Percentiles rank a stretch among this genome's conserved stretches.
Evolutionary conservation across 2,329 filamentous ascomycete genomes (phyloP).

Genomic region (Beauveria pseudobassiana): DNA sequence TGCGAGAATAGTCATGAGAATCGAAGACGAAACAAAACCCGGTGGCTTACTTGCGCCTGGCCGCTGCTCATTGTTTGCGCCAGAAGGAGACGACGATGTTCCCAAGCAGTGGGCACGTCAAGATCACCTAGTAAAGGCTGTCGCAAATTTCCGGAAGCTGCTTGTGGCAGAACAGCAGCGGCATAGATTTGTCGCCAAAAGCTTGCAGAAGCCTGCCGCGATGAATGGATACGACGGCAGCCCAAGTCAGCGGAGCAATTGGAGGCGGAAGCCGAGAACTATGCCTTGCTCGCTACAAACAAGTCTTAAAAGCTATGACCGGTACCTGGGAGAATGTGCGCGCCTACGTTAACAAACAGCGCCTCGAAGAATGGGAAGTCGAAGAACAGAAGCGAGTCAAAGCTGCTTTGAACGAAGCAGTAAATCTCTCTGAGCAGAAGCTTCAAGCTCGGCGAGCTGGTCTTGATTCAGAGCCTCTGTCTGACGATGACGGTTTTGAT

Average conservation of each 20-base stretch:
- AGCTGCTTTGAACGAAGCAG: conserved; percentile 65
- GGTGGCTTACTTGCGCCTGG: conserved; percentile 68
- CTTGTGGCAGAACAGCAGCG: conserved; percentile 71
- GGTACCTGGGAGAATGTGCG: conserved; percentile 60
- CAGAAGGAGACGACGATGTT: conserved; percentile 66
- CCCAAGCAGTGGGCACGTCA: conserved; percentile 75
- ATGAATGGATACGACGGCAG: conserved; percentile 66
- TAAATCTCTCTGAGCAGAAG: conserved; percentile 63
- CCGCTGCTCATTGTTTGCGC: conserved; percentile 63
- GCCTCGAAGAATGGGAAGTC: conserved; percentile 55
- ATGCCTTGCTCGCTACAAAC: conserved; percentile 61
- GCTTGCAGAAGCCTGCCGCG: conserved; percentile 68
- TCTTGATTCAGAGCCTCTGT: conserved; percentile 44
- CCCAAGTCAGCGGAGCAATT: conserved; percentile 75
- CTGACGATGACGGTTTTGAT: conserved; percentile 38
- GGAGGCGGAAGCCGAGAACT: conserved; percentile 67
- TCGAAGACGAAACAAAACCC: conserved; percentile 65
- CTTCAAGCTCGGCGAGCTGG: conserved; percentile 53
- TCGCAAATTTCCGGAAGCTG: conserved; percentile 71
- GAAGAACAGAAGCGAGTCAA: conserved; percentile 57
- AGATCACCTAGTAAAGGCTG: conserved; percentile 77
- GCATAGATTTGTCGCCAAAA: conserved; percentile 73
- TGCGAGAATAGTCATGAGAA: conserved; percentile 58
- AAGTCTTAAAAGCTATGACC: conserved; percentile 52
- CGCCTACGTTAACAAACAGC: conserved; percentile 51